Percentiles rank a stretch among this genome's conserved stretches.
Evolutionary conservation across 169 alveolate genomes (phyloP).

Genomic region (Cryptosporidium andersoni): DNA sequence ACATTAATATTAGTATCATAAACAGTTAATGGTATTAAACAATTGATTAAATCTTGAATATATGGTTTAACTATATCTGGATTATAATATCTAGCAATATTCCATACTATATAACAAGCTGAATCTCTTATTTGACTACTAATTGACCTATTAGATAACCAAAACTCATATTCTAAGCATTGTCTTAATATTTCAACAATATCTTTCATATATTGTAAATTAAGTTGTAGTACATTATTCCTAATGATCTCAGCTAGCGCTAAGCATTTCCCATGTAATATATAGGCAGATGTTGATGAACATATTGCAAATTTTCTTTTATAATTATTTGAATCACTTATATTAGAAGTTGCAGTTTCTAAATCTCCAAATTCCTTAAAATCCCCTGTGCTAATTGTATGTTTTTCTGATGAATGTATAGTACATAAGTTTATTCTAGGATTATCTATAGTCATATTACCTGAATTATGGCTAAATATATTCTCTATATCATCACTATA

Average conservation of each 20-base stretch:
- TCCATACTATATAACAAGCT: conserved; percentile 75
- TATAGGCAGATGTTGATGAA: conserved; percentile 6
- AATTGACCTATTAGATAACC: conserved; percentile 50
- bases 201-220: conserved; percentile 22
- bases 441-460: no score
- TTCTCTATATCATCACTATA: no score
- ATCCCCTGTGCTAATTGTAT: no score
- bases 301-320: background rate
- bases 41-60: conserved; percentile 14
- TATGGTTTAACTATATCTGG: conserved; percentile 2
- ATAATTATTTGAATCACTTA: background rate
- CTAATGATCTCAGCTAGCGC: conserved; percentile 75
- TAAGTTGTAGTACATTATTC: conserved; percentile 21
- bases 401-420: no score
- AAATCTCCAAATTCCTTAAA: background rate
- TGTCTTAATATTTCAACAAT: conserved; percentile 32
- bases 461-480: no score
- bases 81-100: conserved; percentile 70
- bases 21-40: conserved; percentile 65
- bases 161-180: conserved; percentile 47
- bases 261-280: conserved; percentile 70
- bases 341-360: background rate
- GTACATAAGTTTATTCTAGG: no score
- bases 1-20: conserved; percentile 72
- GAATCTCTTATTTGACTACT: conserved; percentile 74